Base-by-base conservation (phyloP, 129 eudicot genomes). In the Centella asiatica region DNA sequence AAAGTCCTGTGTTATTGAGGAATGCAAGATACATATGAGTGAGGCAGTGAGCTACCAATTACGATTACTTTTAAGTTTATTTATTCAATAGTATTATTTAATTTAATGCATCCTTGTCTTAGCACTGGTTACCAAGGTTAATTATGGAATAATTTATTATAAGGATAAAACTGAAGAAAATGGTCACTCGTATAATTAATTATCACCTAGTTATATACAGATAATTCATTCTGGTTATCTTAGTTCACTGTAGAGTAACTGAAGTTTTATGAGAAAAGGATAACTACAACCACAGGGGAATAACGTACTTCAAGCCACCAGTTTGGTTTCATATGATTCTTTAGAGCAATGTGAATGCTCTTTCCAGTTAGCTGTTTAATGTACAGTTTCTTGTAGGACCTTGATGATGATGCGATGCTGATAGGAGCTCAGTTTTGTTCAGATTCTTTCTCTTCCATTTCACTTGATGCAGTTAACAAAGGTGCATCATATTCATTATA, bases 341-440 rank as follows among this genome's bases (percentile, higher is more conserved):
- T 32, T 6, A 34, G 3, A 39, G 14, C 20, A 57, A 15, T 63
- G 36, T 28, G 67, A 31, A 48, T 28, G 12, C 22, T 32, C 59
- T 58, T 56, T 52, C 23, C 18, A 37, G 40, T 10, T 54, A 39
- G 15, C 2, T 45, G 20, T 24, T 46, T 17, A 36, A 44, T 40
- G 14, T 37, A 32, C 49, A 44, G 27, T 37, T 34, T 64, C 24
- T 48, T 75, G 77, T 78, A 92, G 99, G 99, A 92, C 76, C 88
- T 84, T 78, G 95, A 92, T 69, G 88, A 92, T 82, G 99, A 92
- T 68, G 99, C 99, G 27, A 84, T 92, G 87, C 82, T 92, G 45
- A 67, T 92, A 55, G 88, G 77, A 68, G 99, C 99, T 60, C 95
- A 92, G 48, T 92, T 87, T 48, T 92, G 90, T 62, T 81, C 90